Evolutionary conservation across 2,329 filamentous ascomycete species (phyloP).

Genomic region (Cordyceps militaris): DNA sequence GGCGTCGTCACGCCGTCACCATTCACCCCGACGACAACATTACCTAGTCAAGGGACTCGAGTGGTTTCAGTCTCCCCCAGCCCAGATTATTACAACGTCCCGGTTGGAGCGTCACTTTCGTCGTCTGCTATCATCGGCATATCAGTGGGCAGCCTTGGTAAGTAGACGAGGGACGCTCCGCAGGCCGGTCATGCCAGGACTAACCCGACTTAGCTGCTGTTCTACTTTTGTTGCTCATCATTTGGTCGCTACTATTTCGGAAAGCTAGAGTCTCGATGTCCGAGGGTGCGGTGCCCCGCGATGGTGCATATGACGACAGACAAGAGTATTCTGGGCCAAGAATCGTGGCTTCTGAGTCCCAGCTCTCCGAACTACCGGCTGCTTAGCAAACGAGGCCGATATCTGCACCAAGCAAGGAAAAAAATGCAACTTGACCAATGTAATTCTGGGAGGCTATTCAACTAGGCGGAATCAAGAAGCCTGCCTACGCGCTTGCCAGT

Average conservation of each 20-base stretch:
- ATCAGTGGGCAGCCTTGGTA: neutral
- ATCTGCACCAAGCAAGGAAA: neutral
- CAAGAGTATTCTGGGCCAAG: neutral
- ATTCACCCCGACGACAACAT: neutral
- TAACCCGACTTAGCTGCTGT: neutral
- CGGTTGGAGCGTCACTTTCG: neutral
- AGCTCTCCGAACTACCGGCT: neutral
- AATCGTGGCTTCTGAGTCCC: neutral
- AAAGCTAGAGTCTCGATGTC: neutral
- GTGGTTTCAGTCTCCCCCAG: neutral
- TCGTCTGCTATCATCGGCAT: neutral
- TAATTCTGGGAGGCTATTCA: neutral
- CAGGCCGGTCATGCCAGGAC: too few relatives aligned
- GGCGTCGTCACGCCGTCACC: neutral
- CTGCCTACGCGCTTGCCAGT: conserved; percentile 31
- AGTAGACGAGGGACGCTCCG: neutral
- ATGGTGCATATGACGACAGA: neutral
- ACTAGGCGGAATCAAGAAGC: neutral
- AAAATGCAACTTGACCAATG: too few relatives aligned
- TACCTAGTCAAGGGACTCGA: neutral
- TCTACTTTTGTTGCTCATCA: neutral
- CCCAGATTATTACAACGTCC: neutral
- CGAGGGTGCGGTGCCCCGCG: too few relatives aligned
- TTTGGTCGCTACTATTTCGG: neutral
- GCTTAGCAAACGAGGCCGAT: neutral